phyloP scores from a whole-genome alignment of 345 rosid species.

The Hirschfeldia incana region DNA sequence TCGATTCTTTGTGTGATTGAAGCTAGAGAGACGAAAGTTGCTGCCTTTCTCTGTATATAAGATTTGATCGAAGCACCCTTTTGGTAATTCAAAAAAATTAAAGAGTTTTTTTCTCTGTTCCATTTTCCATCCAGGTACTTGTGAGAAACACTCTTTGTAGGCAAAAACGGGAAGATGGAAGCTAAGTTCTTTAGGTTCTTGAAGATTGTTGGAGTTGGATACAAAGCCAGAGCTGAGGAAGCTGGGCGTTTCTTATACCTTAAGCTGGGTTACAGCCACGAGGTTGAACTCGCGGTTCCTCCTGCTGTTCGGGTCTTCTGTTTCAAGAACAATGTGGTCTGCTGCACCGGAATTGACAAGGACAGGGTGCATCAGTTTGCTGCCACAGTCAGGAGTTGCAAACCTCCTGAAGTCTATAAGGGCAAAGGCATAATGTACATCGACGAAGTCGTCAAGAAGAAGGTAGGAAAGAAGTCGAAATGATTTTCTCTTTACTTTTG shows the following conservation, averaged over 20 bases:
- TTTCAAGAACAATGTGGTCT: slow-evolving; percentile 79
- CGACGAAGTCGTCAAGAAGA: slow-evolving; percentile 74
- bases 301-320: slow-evolving; percentile 81
- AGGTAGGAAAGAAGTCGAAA: slow-evolving; percentile 75
- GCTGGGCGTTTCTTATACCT: slow-evolving; percentile 62
- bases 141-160: not conserved
- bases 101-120: too few species aligned
- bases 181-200: slow-evolving; percentile 67
- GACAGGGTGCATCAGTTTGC: slow-evolving; percentile 84
- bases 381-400: slow-evolving; percentile 53
- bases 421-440: slow-evolving; percentile 79
- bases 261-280: slow-evolving; percentile 84
- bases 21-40: not conserved
- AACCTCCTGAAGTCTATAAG: slow-evolving; percentile 81
- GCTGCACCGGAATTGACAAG: slow-evolving; percentile 86
- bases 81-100: not conserved
- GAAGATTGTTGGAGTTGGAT: slow-evolving; percentile 83
- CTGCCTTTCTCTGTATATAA: slow-evolving; percentile 6
- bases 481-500: slow-evolving; percentile 16
- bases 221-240: slow-evolving; percentile 82
- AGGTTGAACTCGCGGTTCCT: slow-evolving; percentile 81
- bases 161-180: slow-evolving; percentile 42
- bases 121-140: too few species aligned
- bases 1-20: not conserved
- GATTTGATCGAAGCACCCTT: not conserved